Evolutionary conservation across 148 eudicot species (phyloP), one percentile per base, ranked within the genome.

Genomic region (Vaccinium macrocarpon): DNA sequence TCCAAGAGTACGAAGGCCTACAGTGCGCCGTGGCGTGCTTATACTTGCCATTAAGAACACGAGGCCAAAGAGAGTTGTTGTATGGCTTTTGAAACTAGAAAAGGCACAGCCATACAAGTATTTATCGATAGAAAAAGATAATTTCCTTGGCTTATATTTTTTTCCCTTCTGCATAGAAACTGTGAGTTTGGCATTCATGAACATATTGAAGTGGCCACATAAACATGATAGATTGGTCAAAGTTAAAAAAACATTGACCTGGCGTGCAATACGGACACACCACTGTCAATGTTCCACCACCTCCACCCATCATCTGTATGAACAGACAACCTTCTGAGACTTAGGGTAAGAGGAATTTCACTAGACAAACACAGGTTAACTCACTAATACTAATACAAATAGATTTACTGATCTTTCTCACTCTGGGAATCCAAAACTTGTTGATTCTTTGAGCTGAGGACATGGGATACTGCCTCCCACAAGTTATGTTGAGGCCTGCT

Each of bases 361-460:
- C 0, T 72, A 72, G 21, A 35, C 49, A 38, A 75, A 48, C 27
- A 75, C 23, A 0, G 27, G 14, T 75, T 42, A 46, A 19, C 6
- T 42, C 53, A 21, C 46, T 42, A 42, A 42, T 42, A 42, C 25
- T 8, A 42, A 46, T 75, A 18, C 27, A 2, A 75, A 51, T 51
- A 14, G 11, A 10, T 25, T 77, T 50, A 76, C 18, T n/a, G 16
- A 76, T 32, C 56, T n/a, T 50, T 48, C 35, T 13, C 35, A 23
- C 35, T 6, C 7, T 76, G 6, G 32, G 23, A 12, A 25, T 50
- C 19, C 25, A 52, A 50, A 50, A 49, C 29, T 76, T 42, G 13
- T 76, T 48, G 32, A 76, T 48, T 48, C 79, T 76, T 52, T 78
- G 56, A 11, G 59, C 80, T 78, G 80, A 78, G 13, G 13, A 78